These are phyloP conservation scores for Gigaspora rosea DNA, from an alignment of 192 early-diverging fungal species.

Conservation along the genomic window DNA sequence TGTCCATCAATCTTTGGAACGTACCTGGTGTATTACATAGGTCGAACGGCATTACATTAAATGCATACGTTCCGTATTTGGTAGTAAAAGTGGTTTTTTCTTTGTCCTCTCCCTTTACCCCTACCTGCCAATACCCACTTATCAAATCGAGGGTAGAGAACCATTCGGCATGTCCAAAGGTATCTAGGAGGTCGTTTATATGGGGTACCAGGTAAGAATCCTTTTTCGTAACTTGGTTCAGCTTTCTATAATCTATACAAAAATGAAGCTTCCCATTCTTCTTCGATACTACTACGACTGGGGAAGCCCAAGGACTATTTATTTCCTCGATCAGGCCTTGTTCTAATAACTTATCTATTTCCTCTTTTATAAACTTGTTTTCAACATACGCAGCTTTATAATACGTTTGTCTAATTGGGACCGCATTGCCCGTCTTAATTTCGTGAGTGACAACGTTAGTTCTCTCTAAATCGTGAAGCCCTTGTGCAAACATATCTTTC, in stretches of 20 bases:
- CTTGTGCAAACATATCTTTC: no score
- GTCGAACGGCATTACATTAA: conserved; percentile 42
- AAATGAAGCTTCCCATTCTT: no score
- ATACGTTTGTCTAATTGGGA: no score
- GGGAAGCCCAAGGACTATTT: conserved; percentile 35
- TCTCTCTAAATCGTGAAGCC: no score
- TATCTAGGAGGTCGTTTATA: conserved; percentile 50
- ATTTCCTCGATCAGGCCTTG: no score
- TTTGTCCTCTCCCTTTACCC: conserved; percentile 27
- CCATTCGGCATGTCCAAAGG: conserved; percentile 15
- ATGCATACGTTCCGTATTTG: conserved; percentile 41
- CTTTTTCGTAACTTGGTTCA: conserved; percentile 49
- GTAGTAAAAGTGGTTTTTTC: conserved; percentile 38
- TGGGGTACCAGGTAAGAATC: conserved; percentile 46
- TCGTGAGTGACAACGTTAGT: no score
- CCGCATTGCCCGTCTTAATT: no score
- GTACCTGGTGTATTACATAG: conserved; percentile 45
- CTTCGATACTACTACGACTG: background rate
- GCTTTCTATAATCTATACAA: background rate
- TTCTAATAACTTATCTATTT: no score
- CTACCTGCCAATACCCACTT: conserved; percentile 33
- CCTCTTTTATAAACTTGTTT: no score
- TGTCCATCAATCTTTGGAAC: conserved; percentile 46
- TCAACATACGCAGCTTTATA: no score
- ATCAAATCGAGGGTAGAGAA: conserved; percentile 48